Conservation (phyloP, 768 basidiomycete species). For the Macrolepiota fuliginosa region DNA sequence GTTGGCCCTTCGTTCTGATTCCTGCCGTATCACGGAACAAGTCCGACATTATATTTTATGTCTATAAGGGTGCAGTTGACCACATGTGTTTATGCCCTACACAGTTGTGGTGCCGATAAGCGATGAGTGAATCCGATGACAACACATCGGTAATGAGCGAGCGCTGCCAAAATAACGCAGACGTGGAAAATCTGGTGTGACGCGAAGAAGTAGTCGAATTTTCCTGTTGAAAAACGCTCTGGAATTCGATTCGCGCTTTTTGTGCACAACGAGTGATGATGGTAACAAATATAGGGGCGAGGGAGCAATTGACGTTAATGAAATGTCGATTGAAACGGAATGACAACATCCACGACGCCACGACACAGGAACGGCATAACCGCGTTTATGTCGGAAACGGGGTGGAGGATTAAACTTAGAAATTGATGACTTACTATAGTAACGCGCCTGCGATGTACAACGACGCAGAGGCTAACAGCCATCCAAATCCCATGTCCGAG, state of each 20-base stretch:
- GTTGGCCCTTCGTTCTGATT: background rate
- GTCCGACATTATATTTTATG: background rate
- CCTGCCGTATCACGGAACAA: conserved; percentile 2
- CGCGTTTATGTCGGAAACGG: conserved; percentile 3
- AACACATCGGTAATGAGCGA: conserved; percentile 62
- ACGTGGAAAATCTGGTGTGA: conserved; percentile 92
- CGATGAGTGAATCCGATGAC: conserved; percentile 58
- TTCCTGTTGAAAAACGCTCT: conserved; percentile 71
- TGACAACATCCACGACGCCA: conserved; percentile 16
- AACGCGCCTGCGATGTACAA: conserved; percentile 80
- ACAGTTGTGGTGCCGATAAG: conserved; percentile 37
- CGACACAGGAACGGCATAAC: background rate
- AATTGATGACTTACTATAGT: conserved; percentile 62
- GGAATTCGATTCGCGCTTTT: conserved; percentile 80
- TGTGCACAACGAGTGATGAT: background rate
- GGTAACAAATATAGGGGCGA: conserved; percentile 9
- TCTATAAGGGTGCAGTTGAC: background rate
- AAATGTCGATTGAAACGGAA: conserved; percentile 15
- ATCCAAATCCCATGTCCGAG: conserved; percentile 65
- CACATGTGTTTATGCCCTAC: conserved; percentile 18
- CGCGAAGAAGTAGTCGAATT: conserved; percentile 74
- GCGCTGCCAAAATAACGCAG: conserved; percentile 70
- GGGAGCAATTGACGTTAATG: conserved; percentile 15
- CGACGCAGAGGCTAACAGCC: conserved; percentile 66
- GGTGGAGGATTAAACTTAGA: conserved; percentile 2